Evolutionary conservation across 2,329 filamentous ascomycete genomes (phyloP), one percentile per base, ranked within the genome.

Genomic region (Pseudogymnoascus sp.): DNA sequence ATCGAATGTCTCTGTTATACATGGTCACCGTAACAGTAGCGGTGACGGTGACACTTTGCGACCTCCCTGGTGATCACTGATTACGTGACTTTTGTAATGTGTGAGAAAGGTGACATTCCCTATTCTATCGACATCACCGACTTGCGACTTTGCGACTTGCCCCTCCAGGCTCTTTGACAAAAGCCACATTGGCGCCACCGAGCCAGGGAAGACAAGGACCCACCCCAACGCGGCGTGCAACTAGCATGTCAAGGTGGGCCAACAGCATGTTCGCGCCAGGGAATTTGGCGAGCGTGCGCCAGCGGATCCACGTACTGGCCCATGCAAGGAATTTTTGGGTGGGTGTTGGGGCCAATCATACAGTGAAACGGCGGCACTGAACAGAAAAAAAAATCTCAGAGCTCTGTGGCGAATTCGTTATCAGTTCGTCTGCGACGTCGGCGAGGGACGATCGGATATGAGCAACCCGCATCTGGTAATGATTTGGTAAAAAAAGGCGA

Each of bases 11-110:
- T 51, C 42, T 51, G 42, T 51, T 51, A 51, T 51, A 51, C 42
- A 51, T 51, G 42, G 29, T 15, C 25, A 51, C 13, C 29, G 42
- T 51, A 51, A 51, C 42, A 51, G 42, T 51, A 51, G 42, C 42
- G 42, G 42, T 51, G 42, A 51, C 42, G 42, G 42, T 51, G 42
- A 51, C 42, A 51, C 25, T 51, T 51, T 51, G 42, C 25, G 42
- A 25, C 42, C 42, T 51, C 42, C 42, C 42, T 15, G 42, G 42
- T 51, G 42, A 51, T 31, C 42, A 51, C 25, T 25, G 25, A 51
- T 51, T 51, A 51, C 42, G 42, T 51, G 42, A 51, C 42, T 51
- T 31, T 21, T 21, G 13, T 38, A 31, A 48, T 29, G 21, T 8
- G 42, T 48, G 25, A 48, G 42, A 48, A 48, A 48, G 42, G 42